Base-by-base conservation (phyloP, 1,284 basidiomycete species). In the Microbotryum scabiosae region DNA sequence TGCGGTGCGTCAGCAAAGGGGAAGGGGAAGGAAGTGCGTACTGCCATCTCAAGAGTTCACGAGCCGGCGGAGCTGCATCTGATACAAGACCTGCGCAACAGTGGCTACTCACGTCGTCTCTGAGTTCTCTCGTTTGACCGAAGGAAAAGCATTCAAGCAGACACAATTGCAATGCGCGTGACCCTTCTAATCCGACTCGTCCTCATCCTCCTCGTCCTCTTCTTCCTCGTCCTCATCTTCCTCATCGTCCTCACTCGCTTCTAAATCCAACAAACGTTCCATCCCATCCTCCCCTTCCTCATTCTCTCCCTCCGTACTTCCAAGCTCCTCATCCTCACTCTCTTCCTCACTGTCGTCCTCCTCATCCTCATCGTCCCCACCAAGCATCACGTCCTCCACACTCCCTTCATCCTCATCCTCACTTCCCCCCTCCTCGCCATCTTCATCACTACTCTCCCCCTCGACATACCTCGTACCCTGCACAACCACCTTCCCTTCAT, bases 331-430 rank as follows among this genome's bases (percentile, higher is more conserved):
- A n/a, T 53, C 65, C 3, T 28, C 66, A 0, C 69, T 60, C 10
- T 61, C 62, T 51, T 63, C 56, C 25, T 63, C 56, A 30, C 59
- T 50, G 45, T 60, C 57, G 10, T 64, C 67, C n/a, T 63, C 62
- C 28, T 70, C 69, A 18, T 70, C 69, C 36, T 66, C 65, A 30
- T 58, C 57, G 12, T 60, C 61, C 32, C 56, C 62, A 18, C 57
- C 53, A 10, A 56, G 32, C 36, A 48, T 57, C 16, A 57, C 46
- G 61, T 79, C 79, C 64, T 79, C 74, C 30, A 82, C 82, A 2
- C 83, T 82, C 7, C 82, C 82, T 16, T 79, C 57, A 5, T 26
- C 79, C n/a, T 80, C 79, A 2, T 85, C 85, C 69, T 86, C 82
- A 21, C 78, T 78, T 18, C 78, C 74, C 21, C 78, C 80, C 32